Evolutionary conservation across 768 basidiomycete genomes (phyloP).

Genomic region (Ephemerocybe angulata): DNA sequence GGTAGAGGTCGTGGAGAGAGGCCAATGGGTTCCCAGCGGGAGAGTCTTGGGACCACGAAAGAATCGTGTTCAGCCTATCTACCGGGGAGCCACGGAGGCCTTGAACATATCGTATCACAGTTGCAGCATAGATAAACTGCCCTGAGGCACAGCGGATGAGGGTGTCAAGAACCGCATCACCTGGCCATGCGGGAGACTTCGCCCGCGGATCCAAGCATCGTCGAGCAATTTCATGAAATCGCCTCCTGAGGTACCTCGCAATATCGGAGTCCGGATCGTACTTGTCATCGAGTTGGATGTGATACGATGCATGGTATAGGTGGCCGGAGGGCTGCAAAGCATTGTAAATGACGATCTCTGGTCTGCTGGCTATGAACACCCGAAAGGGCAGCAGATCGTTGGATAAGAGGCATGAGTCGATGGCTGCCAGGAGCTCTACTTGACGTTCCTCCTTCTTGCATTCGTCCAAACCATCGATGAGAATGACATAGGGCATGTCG

Average conservation of each 20-base stretch:
- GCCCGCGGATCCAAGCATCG: background rate
- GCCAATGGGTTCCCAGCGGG: no score
- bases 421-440: background rate
- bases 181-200: constrained; percentile 9
- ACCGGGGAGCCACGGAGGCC: constrained; percentile 5
- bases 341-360: background rate
- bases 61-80: background rate
- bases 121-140: constrained; percentile 15
- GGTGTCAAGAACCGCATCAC: background rate
- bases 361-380: background rate
- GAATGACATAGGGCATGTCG: background rate
- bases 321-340: background rate
- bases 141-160: constrained; percentile 12
- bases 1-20: no score
- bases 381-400: background rate
- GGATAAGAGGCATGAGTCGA: no score
- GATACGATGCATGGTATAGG: background rate
- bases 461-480: constrained; percentile 5
- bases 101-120: constrained; percentile 9
- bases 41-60: no score
- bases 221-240: constrained; percentile 1
- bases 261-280: background rate
- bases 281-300: constrained; percentile 2
- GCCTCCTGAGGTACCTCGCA: background rate
- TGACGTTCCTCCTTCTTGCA: background rate